Evolutionary conservation across 2,329 filamentous ascomycete genomes (phyloP), one percentile per base, ranked within the genome.

Genomic region (Botryotinia narcissicola): DNA sequence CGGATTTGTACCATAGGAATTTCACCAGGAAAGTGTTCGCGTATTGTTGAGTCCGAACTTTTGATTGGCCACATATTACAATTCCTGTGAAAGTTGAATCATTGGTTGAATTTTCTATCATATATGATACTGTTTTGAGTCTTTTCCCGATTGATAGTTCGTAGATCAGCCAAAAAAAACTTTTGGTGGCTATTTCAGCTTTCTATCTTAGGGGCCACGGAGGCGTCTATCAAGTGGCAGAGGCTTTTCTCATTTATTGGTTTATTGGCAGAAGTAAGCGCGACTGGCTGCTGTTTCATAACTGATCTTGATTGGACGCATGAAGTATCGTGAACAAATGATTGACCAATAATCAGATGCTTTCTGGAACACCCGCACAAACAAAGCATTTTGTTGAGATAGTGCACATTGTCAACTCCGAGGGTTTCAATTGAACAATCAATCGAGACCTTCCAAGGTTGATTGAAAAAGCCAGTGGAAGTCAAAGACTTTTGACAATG

Each of bases 261-360:
- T 37, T 67, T 64, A 71, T 64, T 71, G 69, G 59, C 42, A 64
- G 59, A 32, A 64, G 60, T 51, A 71, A 71, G 69, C 69, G 59
- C 59, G 60, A 62, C 35, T 64, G 25, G 12, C 59, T 61, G 59
- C 57, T 40, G 22, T 61, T 22, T 35, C 63, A 67, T 10, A 67
- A 40, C n/a, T 7, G 5, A 69, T 14, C 29, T 44, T 69, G 37
- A 69, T 69, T 69, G 48, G 66, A 51, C 63, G 29, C 10, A 69
- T 32, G 48, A 42, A 57, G 37, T 32, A 42, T 44, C 20, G 20
- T 42, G 37, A 59, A 29, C 32, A 12, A 16, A 18, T 18, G 12
- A 18, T 32, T 42, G 48, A 4, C 66, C 66, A 69, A 69, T 68
- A 16, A 68, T 32, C 18, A 42, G 0, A 32, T 54, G 29, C 48